phyloP scores from a whole-genome alignment of 2,329 filamentous ascomycete species.

The Aspergillus sp. region DNA sequence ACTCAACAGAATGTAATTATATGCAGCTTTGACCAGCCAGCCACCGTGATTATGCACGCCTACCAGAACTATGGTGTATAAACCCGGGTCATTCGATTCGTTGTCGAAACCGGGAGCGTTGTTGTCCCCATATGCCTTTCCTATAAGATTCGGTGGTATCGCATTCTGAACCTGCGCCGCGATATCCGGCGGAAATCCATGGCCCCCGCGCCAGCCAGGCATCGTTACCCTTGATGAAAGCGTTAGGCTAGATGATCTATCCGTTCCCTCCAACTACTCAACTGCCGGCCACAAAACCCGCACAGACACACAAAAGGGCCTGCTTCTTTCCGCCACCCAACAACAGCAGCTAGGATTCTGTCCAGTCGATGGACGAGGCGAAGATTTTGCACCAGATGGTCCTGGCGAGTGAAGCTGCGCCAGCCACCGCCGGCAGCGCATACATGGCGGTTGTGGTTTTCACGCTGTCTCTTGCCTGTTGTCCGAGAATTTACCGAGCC shows the following conservation, averaged over 20 bases:
- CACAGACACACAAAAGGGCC: slow-evolving; percentile 46
- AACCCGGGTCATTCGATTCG: too few species aligned
- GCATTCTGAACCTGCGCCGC: slow-evolving; percentile 33
- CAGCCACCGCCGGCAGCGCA: slow-evolving; percentile 40
- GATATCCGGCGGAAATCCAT: slow-evolving; percentile 35
- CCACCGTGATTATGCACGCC: too few species aligned
- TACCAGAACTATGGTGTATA: too few species aligned
- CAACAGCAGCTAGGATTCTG: slow-evolving; percentile 52
- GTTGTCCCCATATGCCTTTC: too few species aligned
- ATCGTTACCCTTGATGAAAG: slow-evolving; percentile 35
- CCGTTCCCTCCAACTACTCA: slow-evolving; percentile 40
- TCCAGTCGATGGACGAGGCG: slow-evolving; percentile 55
- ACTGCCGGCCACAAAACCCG: slow-evolving; percentile 36
- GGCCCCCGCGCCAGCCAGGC: slow-evolving; percentile 33
- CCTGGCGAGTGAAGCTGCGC: slow-evolving; percentile 59
- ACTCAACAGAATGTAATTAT: too few species aligned
- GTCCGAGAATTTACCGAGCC: slow-evolving; percentile 45
- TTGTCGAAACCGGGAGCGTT: too few species aligned
- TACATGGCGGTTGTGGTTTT: slow-evolving; percentile 45
- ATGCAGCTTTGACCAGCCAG: too few species aligned
- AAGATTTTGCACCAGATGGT: slow-evolving; percentile 59
- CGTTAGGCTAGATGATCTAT: slow-evolving; percentile 37
- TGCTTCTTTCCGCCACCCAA: slow-evolving; percentile 56
- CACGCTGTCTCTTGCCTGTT: slow-evolving; percentile 53
- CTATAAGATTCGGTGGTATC: slow-evolving; percentile 35